Evolutionary conservation across 257 asterid genomes (phyloP), one percentile per base, ranked within the genome.

Genomic region (Solanum acaule): DNA sequence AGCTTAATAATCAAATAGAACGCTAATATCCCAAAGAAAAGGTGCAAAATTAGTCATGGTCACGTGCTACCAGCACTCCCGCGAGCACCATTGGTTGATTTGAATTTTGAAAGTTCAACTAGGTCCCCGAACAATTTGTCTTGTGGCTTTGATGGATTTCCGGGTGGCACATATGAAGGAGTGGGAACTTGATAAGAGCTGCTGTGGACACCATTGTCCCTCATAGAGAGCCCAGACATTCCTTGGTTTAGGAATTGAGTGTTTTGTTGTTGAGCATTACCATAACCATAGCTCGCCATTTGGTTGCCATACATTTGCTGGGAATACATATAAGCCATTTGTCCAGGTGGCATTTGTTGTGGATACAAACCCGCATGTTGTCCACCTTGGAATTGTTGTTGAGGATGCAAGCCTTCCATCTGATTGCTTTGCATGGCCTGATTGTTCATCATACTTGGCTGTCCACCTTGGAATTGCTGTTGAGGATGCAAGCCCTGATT

Each of bases 51-150:
- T 37, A 20, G 8, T 15, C 79, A 81, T 22, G 20, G 83, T 94
- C 94, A 91, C 92, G 91, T 92, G 89, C 93, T 91, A 71, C 94
- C 91, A 44, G 93, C 90, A 49, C 91, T 84, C 37, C 94, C 90
- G 14, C 92, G 90, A 18, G 93, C 83, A 63, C 92, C 77, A 88
- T 93, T 93, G 8, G 90, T 61, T 4, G 93, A 68, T 86, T 93
- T 95, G 87, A 95, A 94, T 87, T 95, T 95, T 67, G 94, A 87
- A 9, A 95, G 88, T 75, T 95, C 98, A 27, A 93, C 98, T 29
- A 95, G 96, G 91, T 95, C 98, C 49, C 98, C 98, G 61, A 94
- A 94, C 56, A 95, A 87, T 92, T 93, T 95, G 93, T 94, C 98
- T 71, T 94, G 93, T 10, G 99, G 97, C 90, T 93, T 97, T 10